A percentile compares a stretch with the other conserved stretches of the same genome.
Conservation (phyloP, 2,329 filamentous ascomycete genomes). For the Claviceps cyperi region DNA sequence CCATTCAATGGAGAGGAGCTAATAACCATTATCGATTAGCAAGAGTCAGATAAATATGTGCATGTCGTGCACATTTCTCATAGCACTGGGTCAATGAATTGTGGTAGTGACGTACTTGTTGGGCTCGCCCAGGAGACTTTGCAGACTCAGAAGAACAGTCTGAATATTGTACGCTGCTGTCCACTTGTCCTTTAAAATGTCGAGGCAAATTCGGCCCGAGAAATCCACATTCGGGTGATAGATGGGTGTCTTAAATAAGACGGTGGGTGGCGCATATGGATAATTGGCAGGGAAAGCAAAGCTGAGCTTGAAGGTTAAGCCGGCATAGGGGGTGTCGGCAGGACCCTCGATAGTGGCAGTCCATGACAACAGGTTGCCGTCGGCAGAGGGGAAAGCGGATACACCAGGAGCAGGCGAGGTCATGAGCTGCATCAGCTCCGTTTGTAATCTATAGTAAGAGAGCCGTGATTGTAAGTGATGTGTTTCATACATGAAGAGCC, state of each 20-base stretch:
- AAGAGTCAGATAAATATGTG: not conserved
- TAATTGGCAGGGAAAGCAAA: constrained; percentile 88
- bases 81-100: not conserved
- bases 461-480: not conserved
- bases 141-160: constrained; percentile 80
- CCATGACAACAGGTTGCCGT: constrained; percentile 86
- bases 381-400: constrained; percentile 82
- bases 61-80: not conserved
- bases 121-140: constrained; percentile 88
- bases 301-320: constrained; percentile 78
- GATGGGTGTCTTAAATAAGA: constrained; percentile 96
- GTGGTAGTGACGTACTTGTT: constrained; percentile 63
- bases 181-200: constrained; percentile 99
- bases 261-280: constrained; percentile 78
- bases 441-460: constrained; percentile 56
- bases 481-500: not conserved
- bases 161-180: constrained; percentile 95
- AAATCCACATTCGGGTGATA: constrained; percentile 99
- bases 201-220: constrained; percentile 87
- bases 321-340: constrained; percentile 78
- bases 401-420: constrained; percentile 84
- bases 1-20: constrained; percentile 91
- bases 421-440: constrained; percentile 97
- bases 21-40: not conserved
- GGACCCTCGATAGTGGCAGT: constrained; percentile 88